A percentile compares a stretch with the other conserved stretches of the same genome.
phyloP scores from a whole-genome alignment of 176 grass and related monocot species.

The Phoenix dactylifera region DNA sequence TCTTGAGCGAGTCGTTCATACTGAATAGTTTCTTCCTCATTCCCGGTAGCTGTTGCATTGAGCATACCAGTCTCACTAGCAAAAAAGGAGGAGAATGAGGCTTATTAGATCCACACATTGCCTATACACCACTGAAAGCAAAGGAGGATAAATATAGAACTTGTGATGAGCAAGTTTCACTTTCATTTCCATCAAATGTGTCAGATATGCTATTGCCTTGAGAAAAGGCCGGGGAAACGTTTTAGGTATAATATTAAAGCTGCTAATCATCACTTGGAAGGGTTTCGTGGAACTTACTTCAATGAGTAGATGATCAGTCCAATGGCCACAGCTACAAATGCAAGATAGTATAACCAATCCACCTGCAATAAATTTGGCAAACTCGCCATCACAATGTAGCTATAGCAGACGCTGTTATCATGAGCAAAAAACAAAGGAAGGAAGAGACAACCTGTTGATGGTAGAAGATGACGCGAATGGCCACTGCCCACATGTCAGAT shows the following conservation, averaged over 20 bases:
- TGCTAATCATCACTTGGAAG: not conserved
- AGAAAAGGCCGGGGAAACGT: too few species aligned
- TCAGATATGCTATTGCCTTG: too few species aligned
- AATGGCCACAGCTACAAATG: slow-evolving; percentile 21
- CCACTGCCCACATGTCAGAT: slow-evolving; percentile 56
- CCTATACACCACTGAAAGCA: too few species aligned
- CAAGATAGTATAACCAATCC: slow-evolving; percentile 30
- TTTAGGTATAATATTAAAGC: too few species aligned
- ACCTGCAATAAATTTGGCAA: slow-evolving; percentile 12
- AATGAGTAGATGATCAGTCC: slow-evolving; percentile 32
- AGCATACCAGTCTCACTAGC: not conserved
- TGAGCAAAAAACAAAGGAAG: not conserved
- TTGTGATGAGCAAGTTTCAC: too few species aligned
- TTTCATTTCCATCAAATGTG: too few species aligned
- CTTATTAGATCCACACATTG: too few species aligned
- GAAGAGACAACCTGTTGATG: slow-evolving; percentile 31
- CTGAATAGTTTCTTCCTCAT: not conserved
- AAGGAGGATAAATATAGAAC: too few species aligned
- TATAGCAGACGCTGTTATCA: not conserved
- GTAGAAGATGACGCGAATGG: slow-evolving; percentile 55
- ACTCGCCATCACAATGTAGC: too few species aligned
- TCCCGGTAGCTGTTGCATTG: not conserved
- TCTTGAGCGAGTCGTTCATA: slow-evolving; percentile 4
- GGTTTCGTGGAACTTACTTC: slow-evolving; percentile 18
- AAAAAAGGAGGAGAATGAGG: not conserved